Evolutionary conservation across 257 asterid species (phyloP), one percentile per base, ranked within the genome.

Genomic region (Jacaranda mimosifolia): DNA sequence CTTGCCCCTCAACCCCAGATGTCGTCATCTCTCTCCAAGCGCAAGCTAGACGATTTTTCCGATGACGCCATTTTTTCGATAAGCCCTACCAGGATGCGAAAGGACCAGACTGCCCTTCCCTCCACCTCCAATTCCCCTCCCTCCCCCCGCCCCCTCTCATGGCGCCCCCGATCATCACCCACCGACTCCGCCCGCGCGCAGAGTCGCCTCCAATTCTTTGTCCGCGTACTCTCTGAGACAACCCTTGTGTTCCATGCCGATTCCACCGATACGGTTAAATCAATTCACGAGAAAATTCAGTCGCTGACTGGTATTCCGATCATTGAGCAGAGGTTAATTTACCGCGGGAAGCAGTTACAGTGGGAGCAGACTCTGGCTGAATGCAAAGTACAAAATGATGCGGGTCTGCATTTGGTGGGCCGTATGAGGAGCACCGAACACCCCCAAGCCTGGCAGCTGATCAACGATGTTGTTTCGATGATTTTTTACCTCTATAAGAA

Each of bases 401-500:
- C 97, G 1, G 80, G 84, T 0, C 73, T 96, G 43, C 86, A 89
- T 18, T 63, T 96, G 14, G 92, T 90, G 3, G 97, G 93, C 9
- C 89, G 98, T 0, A 83, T 96, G 97, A 81, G 97, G 75, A 91
- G 97, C 79, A 91, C 97, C 0, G 88, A 64, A 0, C 93, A 96
- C 57, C 99, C 99, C 2, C 85, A 80, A 52, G 94, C 99, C 0
- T 93, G 98, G 97, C 90, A 88, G 77, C 83, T 86, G 39, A 82
- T 96, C 56, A 81, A 88, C 65, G 96, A 85, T 4, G 80, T 93
- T 15, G 84, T 96, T 12, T 84, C 90, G 0, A 36, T 74, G 51
- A 75, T 91, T 15, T 79, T 89, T 15, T 63, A 66, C 63, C 85
- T 87, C 10, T 85, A 59, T 80, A 88, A 87, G 79, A 81, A 79